Base-by-base conservation (phyloP, 73 alveolate genomes). In the Paramecium bursaria region DNA sequence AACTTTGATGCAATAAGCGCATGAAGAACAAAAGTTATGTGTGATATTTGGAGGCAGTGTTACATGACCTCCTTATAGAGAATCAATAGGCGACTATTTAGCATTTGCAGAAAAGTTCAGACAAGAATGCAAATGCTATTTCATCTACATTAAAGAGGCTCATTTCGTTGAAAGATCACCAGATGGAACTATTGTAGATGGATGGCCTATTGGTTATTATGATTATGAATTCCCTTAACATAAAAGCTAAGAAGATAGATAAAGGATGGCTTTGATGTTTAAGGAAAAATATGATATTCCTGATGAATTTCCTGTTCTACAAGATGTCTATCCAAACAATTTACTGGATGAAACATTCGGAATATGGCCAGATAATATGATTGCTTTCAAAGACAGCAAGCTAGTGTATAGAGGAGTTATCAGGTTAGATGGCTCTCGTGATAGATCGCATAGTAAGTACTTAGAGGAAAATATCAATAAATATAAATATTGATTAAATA, bases 51-150 rank as follows among this genome's bases (percentile, higher is more conserved):
- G 47, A n/a, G 82, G 82, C 13, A 67, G 82, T 19, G 33, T 25
- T 11, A 67, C 82, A 67, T 67, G 82, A 67, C 82, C 82, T 39
- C 82, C 82, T 2, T 67, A 35, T 42, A 67, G 82, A 39, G 82
- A 67, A 39, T 31, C 82, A 25, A 67, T 67, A 57, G 50, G 60
- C 19, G 82, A 67, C 50, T 67, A 67, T 25, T 21, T 67, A 11
- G 82, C 26, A 67, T 67, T 67, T 67, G 82, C 82, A 42, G 7
- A 5, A 35, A 17, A 67, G 7, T 31, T 39, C 9, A 67, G 44
- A 17, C 60, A 67, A 21, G 21, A 10, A 7, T 67, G 82, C 82
- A 67, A 67, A 67, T 67, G 60, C 15, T 14, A 67, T 7, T 67
- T 67, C 25, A 67, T 67, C 2, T 67, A 67, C 19, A 67, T 67